These are phyloP conservation scores for Candida nanaspora DNA, from an alignment of 805 yeast genomes.

Conservation along the genomic window DNA sequence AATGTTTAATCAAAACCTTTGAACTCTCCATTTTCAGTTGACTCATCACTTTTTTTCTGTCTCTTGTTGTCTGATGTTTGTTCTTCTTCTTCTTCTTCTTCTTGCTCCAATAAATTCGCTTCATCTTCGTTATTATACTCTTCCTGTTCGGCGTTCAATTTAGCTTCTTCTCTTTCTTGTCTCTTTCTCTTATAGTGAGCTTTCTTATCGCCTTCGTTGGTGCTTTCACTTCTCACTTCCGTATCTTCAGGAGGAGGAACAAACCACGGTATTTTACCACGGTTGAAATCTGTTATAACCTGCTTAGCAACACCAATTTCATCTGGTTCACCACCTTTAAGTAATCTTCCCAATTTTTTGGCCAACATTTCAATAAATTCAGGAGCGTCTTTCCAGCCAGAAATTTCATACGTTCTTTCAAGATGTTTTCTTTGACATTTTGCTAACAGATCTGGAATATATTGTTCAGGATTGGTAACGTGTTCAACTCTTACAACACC, in stretches of 20 bases:
- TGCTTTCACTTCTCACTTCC: conserved; percentile 50
- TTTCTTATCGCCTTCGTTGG: conserved; percentile 52
- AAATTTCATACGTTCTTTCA: conserved; percentile 90
- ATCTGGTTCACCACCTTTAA: conserved; percentile 98
- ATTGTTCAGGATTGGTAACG: conserved; percentile 91
- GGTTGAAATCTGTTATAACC: conserved; percentile 86
- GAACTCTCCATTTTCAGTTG: conserved; percentile 17
- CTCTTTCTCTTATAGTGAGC: conserved; percentile 47
- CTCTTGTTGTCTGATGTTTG: conserved; percentile 9
- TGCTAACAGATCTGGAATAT: conserved; percentile 75
- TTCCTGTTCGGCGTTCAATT: conserved; percentile 19
- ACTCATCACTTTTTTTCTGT: too few species aligned
- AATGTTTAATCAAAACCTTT: conserved; percentile 17
- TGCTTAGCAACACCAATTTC: conserved; percentile 88
- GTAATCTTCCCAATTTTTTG: conserved; percentile 82
- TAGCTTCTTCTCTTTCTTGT: conserved; percentile 38
- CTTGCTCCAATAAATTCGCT: conserved; percentile 15
- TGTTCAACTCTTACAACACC: conserved; percentile 99
- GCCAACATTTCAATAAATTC: conserved; percentile 90
- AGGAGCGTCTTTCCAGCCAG: conserved; percentile 75
- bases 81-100: conserved; percentile 19
- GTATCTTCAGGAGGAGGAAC: conserved; percentile 83
- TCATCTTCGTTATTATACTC: conserved; percentile 10
- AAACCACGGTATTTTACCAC: conserved; percentile 98
- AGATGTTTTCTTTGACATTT: conserved; percentile 86